phyloP scores from a whole-genome alignment of 2,329 filamentous ascomycete genomes.

The Rutstroemia sp. region DNA sequence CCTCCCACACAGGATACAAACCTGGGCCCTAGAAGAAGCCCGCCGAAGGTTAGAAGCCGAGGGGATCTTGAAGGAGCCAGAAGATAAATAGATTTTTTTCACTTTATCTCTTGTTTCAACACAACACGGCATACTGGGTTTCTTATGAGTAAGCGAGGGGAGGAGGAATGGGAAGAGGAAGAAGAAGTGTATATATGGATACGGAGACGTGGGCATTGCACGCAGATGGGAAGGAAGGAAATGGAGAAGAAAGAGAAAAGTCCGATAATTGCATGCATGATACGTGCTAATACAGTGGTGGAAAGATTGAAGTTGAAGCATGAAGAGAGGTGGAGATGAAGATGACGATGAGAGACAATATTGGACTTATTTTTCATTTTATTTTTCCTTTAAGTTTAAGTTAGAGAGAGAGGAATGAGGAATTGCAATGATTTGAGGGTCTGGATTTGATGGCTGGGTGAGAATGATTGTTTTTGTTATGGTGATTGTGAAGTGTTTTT shows the following conservation, averaged over 20 bases:
- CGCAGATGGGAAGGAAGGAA: constrained; percentile 11
- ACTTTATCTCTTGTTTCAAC: no score
- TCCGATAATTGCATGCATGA: background rate
- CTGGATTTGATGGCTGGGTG: no score
- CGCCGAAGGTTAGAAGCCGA: constrained; percentile 91
- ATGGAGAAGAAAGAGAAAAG: background rate
- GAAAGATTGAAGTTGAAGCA: no score
- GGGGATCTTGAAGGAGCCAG: constrained; percentile 80
- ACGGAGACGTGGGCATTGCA: no score
- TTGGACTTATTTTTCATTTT: background rate
- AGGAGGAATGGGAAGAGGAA: no score
- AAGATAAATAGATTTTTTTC: constrained; percentile 25
- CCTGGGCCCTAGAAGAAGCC: constrained; percentile 97
- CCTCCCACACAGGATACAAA: constrained; percentile 71
- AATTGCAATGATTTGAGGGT: no score
- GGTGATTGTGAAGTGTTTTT: background rate
- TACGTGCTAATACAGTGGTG: background rate
- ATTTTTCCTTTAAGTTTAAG: background rate
- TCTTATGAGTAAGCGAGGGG: no score
- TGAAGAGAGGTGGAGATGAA: no score
- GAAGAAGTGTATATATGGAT: no score
- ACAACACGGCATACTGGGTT: no score
- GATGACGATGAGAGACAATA: background rate
- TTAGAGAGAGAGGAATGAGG: background rate
- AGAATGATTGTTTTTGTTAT: no score